Evolutionary conservation across 2,329 filamentous ascomycete genomes (phyloP), one percentile per base, ranked within the genome.

Genomic region (Cladosporium sp.): DNA sequence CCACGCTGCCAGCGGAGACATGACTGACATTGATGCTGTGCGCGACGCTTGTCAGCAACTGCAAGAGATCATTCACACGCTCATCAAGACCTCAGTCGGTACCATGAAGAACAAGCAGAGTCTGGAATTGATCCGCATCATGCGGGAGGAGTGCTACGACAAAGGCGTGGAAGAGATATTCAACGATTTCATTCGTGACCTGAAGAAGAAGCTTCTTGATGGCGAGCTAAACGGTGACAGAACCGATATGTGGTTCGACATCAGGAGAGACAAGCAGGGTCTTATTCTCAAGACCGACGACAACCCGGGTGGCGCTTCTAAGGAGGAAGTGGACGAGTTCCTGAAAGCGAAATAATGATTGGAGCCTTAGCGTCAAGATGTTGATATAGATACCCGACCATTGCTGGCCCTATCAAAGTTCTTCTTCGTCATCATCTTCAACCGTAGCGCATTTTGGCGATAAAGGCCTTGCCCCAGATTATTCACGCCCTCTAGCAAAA

Each of bases 221-320:
- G 90, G 88, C 0, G 85, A 90, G 70, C 78, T 97, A 2, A 88
- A 89, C 44, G 93, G 92, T 0, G 90, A 96, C 72, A 82, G 92
- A 63, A 85, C 85, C 68, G 92, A 96, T 73, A 88, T 97, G 80
- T 97, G 93, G 93, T 91, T 87, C 80, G 82, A 85, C 70, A 80
- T 97, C 28, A 55, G 46, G 21, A 58, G 29, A 12, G 28, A 58
- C 14, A 58, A 28, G 16, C 28, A 44, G 14, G 55, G 55, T 3
- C 28, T 64, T 21, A 59, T 64, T 21, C 26, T 50, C n/a, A 33
- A 28, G 21, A 40, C 40, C 8, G 52, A 58, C 2, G 62, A 58
- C 29, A 55, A 64, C 21, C 53, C 44, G 8, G 62, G 56, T 7
- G 62, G 62, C 5, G 53, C 53, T 6, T 37, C 52, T 6, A 52